Conservation (phyloP, 345 rosid species). For the Ailanthus altissimus region DNA sequence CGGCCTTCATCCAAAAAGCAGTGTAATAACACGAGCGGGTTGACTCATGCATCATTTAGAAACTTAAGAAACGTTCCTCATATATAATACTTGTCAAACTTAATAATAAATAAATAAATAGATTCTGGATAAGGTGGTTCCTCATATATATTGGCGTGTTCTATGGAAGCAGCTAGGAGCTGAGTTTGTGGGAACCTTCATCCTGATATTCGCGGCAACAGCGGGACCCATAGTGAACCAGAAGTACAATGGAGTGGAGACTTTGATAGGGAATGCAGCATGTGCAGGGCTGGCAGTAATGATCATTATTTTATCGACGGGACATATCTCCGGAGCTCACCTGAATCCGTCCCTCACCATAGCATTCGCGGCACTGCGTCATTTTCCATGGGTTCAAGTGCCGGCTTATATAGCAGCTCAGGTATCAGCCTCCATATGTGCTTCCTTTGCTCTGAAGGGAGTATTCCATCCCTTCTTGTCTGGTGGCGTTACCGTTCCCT, state of each 20-base stretch:
- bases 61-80: too few species aligned
- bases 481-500: slow-evolving; percentile 96
- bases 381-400: slow-evolving; percentile 93
- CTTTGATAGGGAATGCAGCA: slow-evolving; percentile 87
- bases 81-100: too few species aligned
- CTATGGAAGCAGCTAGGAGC: slow-evolving; percentile 71
- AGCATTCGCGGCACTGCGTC: slow-evolving; percentile 84
- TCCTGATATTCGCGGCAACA: slow-evolving; percentile 84
- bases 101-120: too few species aligned
- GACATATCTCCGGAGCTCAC: slow-evolving; percentile 98
- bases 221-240: slow-evolving; percentile 96
- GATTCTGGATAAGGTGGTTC: too few species aligned
- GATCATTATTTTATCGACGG: slow-evolving; percentile 87
- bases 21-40: too few species aligned
- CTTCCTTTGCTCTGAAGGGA: slow-evolving; percentile 89
- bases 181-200: slow-evolving; percentile 95
- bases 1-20: too few species aligned
- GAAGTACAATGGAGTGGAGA: slow-evolving; percentile 69
- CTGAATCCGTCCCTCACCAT: slow-evolving; percentile 90
- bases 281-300: slow-evolving; percentile 91
- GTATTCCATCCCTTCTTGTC: slow-evolving; percentile 84
- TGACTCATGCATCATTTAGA: too few species aligned
- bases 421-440: slow-evolving; percentile 87
- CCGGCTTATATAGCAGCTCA: slow-evolving; percentile 91
- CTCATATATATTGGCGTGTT: too few species aligned